Evolutionary conservation across 768 basidiomycete genomes (phyloP).

Genomic region (Atractiella rhizophila): DNA sequence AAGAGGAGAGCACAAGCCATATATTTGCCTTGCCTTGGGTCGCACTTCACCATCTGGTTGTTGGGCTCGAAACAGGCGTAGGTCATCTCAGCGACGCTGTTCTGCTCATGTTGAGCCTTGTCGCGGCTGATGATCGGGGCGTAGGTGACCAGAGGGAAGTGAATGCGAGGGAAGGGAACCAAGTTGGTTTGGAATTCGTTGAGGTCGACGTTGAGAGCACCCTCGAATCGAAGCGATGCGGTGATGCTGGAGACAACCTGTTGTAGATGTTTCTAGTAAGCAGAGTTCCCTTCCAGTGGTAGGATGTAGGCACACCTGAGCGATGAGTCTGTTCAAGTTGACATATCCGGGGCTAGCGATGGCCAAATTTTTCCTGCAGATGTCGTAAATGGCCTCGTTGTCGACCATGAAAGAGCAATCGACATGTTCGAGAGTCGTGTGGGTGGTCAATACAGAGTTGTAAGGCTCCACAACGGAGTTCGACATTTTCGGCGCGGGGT

Average conservation of each 20-base stretch:
- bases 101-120: constrained; percentile 86
- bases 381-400: constrained; percentile 95
- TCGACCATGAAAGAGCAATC: constrained; percentile 99
- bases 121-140: constrained; percentile 77
- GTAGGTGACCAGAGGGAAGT: too few relatives aligned
- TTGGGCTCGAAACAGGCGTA: constrained; percentile 90
- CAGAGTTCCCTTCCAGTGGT: too few relatives aligned
- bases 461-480: constrained; percentile 95
- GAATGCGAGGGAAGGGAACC: constrained; percentile 61
- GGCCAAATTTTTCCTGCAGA: constrained; percentile 84
- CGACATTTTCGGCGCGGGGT: constrained; percentile 24
- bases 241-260: constrained; percentile 97
- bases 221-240: constrained; percentile 87
- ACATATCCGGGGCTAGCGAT: constrained; percentile 64
- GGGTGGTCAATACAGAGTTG: constrained; percentile 70
- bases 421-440: constrained; percentile 98
- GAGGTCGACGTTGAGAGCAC: constrained; percentile 86
- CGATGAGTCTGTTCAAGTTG: constrained; percentile 88
- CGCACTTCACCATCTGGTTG: constrained; percentile 91
- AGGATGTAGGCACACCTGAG: too few relatives aligned
- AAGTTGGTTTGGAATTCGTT: constrained; percentile 98
- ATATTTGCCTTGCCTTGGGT: constrained; percentile 94
- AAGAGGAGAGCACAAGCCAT: constrained; percentile 27
- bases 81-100: constrained; percentile 94
- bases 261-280: too few relatives aligned